A percentile compares a stretch with the other conserved stretches of the same genome.
Conservation (phyloP, 2,329 filamentous ascomycete species). For the Cladobotryum protrusum region DNA sequence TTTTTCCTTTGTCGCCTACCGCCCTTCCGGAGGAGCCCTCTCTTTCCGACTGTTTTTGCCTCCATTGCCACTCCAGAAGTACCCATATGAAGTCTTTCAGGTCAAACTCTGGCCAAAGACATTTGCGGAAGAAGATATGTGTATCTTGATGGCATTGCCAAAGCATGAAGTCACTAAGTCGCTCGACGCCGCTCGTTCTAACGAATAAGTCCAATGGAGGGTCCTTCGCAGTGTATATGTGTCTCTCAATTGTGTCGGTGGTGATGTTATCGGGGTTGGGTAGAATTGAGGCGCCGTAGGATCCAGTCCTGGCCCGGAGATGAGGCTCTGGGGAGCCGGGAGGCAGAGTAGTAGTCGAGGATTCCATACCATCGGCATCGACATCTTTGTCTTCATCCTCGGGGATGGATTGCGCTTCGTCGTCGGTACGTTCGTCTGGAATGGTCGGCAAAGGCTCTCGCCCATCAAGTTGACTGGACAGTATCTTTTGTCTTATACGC, state of each 20-base stretch:
- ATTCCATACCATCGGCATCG: conserved; percentile 48
- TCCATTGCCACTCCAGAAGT: conserved; percentile 80
- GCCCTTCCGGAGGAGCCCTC: conserved; percentile 38
- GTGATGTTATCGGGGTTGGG: conserved; percentile 84
- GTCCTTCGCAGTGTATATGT: conserved; percentile 80
- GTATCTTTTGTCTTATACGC: conserved; percentile 79
- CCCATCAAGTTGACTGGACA: conserved; percentile 55
- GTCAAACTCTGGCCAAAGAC: conserved; percentile 93
- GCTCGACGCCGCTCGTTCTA: conserved; percentile 85
- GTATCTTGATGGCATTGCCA: conserved; percentile 96
- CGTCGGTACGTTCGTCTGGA: conserved; percentile 41
- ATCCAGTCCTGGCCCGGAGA: conserved; percentile 26
- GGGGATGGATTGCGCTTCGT: conserved; percentile 22
- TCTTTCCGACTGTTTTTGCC: conserved; percentile 50
- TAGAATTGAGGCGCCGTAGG: conserved; percentile 34
- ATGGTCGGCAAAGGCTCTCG: conserved; percentile 44
- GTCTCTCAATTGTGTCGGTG: conserved; percentile 69
- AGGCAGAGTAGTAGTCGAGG: conserved; percentile 54
- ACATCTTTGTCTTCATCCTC: conserved; percentile 37
- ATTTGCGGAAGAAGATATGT: conserved; percentile 85
- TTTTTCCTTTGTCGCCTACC: conserved; percentile 20
- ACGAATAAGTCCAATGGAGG: conserved; percentile 89
- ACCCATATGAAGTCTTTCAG: conserved; percentile 91
- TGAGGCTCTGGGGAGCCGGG: conserved; percentile 45
- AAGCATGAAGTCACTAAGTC: conserved; percentile 95